Percentiles rank a stretch among this genome's conserved stretches.
phyloP scores from a whole-genome alignment of 257 asterid genomes.

The Solanum chmielewskii region DNA sequence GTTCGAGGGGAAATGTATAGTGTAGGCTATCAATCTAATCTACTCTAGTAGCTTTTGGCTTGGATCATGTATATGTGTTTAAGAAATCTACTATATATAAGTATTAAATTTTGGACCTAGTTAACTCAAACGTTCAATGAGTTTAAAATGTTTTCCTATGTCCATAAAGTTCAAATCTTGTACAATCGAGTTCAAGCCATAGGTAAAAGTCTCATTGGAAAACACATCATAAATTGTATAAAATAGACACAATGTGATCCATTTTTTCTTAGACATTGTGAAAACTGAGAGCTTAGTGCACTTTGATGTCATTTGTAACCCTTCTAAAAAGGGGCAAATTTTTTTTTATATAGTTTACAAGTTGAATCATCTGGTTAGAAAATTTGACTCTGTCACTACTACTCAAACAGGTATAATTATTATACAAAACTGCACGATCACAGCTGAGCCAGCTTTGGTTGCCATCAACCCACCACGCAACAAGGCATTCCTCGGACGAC shows the following conservation, averaged over 20 bases:
- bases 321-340: too few relatives aligned
- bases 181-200: accelerated
- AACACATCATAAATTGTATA: neutral
- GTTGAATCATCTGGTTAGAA: neutral
- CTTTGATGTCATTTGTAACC: neutral
- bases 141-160: neutral
- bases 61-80: neutral
- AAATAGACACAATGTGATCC: neutral
- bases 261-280: neutral
- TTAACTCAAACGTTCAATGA: neutral
- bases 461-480: neutral
- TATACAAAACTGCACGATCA: neutral
- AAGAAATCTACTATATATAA: neutral
- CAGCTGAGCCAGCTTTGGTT: neutral
- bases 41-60: neutral
- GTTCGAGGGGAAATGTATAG: neutral
- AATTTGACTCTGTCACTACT: neutral
- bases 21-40: neutral
- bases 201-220: neutral
- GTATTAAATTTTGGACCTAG: neutral
- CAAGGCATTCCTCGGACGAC: constrained; percentile 10
- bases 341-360: neutral
- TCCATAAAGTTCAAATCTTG: neutral
- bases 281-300: neutral
- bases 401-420: neutral